Evolutionary conservation across 768 basidiomycete species (phyloP).

Genomic region (Phylloporus sp.): DNA sequence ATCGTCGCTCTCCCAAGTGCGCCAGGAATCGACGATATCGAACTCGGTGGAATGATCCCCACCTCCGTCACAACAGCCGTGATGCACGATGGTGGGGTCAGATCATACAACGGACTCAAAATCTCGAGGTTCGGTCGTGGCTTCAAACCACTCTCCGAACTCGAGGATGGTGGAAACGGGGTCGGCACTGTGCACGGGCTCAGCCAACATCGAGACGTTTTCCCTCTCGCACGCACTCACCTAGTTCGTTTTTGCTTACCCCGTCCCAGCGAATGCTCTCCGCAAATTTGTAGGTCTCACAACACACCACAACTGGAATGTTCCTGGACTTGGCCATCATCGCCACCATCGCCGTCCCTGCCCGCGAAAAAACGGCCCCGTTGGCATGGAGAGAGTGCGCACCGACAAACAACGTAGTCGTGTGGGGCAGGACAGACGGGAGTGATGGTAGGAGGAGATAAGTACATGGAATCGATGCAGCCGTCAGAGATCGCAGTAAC

Average conservation of each 20-base stretch:
- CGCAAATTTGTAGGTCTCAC: conserved; percentile 98
- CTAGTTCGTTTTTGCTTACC: conserved; percentile 94
- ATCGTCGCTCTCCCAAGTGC: conserved; percentile 45
- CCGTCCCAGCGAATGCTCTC: conserved; percentile 89
- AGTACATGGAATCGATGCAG: conserved; percentile 72
- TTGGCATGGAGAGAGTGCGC: conserved; percentile 93
- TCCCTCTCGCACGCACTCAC: conserved; percentile 37
- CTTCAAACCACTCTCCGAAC: background rate
- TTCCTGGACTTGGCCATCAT: conserved; percentile 91
- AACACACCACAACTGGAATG: conserved; percentile 93
- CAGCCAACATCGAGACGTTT: background rate
- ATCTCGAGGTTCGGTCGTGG: conserved; percentile 65
- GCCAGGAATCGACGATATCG: too few species aligned
- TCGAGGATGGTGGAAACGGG: conserved; percentile 20
- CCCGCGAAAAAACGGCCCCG: conserved; percentile 88
- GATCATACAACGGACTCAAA: conserved; percentile 86
- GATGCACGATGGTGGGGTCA: conserved; percentile 87
- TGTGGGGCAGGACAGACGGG: too few species aligned
- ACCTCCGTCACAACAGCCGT: conserved; percentile 98
- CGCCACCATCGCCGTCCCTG: conserved; percentile 92
- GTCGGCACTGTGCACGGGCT: conserved; percentile 25
- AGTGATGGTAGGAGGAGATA: conserved; percentile 89
- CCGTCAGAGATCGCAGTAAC: conserved; percentile 64
- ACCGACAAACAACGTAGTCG: conserved; percentile 82
- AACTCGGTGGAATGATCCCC: conserved; percentile 89